Evolutionary conservation across 768 basidiomycete genomes (phyloP).

Genomic region (Leccinum subgranulosum): DNA sequence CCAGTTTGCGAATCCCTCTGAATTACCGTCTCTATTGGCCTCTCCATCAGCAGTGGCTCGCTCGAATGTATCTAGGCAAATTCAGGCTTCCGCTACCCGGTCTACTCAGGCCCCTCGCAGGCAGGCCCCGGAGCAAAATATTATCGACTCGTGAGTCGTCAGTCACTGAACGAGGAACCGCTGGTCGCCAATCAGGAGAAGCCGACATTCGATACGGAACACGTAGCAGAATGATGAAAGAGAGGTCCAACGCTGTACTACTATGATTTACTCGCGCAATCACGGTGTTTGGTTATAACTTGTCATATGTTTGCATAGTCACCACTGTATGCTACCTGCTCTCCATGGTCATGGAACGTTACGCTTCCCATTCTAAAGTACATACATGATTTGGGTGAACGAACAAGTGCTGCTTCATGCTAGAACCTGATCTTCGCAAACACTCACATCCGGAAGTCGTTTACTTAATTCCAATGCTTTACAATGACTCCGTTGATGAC

Average conservation of each 20-base stretch:
- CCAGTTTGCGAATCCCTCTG: constrained; percentile 26
- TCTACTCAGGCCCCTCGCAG: not conserved
- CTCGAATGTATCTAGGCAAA: constrained; percentile 12
- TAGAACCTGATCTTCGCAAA: too few relatives aligned
- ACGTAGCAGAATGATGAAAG: not conserved
- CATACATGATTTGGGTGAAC: too few relatives aligned
- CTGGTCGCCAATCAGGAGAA: constrained; percentile 8
- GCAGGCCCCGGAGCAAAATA: not conserved
- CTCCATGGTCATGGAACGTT: too few relatives aligned
- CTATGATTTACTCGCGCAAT: not conserved
- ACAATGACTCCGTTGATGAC: not conserved
- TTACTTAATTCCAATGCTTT: not conserved
- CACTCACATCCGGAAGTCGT: too few relatives aligned
- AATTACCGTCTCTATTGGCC: constrained; percentile 30
- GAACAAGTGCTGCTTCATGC: too few relatives aligned
- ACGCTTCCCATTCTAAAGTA: too few relatives aligned
- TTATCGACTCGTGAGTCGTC: constrained; percentile 38
- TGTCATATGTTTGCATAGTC: too few relatives aligned
- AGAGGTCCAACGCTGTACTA: not conserved
- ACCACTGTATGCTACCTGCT: too few relatives aligned
- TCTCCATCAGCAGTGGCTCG: constrained; percentile 10
- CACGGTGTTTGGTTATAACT: not conserved
- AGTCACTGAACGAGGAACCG: constrained; percentile 14
- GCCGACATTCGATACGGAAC: constrained; percentile 20
- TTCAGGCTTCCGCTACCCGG: constrained; percentile 16